Conservation (phyloP, 495 filamentous ascomycete genomes). For the Peziza echinospora region DNA sequence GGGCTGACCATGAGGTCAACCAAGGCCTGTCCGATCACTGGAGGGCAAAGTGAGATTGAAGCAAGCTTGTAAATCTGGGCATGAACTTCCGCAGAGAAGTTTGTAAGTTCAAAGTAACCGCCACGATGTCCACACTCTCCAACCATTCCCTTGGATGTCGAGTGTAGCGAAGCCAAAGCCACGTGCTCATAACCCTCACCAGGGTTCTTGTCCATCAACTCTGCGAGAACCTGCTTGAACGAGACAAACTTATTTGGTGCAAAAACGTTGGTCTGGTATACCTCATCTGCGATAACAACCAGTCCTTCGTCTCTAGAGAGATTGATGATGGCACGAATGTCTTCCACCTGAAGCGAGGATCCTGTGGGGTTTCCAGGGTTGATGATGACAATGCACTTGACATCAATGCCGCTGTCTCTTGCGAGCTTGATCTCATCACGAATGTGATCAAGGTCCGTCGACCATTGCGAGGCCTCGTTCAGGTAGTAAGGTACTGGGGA, state of each 20-base stretch:
- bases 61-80: conserved; percentile 97
- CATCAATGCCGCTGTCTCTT: conserved; percentile 51
- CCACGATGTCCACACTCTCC: conserved; percentile 95
- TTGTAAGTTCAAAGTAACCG: conserved; percentile 85
- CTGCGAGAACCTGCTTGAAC: conserved; percentile 77
- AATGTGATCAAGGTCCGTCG: conserved; percentile 63
- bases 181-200: conserved; percentile 55
- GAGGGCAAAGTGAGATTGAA: conserved; percentile 82
- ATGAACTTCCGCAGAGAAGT: conserved; percentile 65
- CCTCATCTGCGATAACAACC: conserved; percentile 84
- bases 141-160: conserved; percentile 88
- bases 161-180: conserved; percentile 72
- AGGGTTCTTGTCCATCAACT: conserved; percentile 52
- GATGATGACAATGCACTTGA: conserved; percentile 84
- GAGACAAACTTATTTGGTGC: conserved; percentile 62
- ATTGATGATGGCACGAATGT: conserved; percentile 60
- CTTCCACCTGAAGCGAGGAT: conserved; percentile 51
- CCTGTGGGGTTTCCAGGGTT: conserved; percentile 97
- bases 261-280: conserved; percentile 98
- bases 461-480: conserved; percentile 67
- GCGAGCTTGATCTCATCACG: conserved; percentile 46
- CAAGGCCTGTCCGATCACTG: conserved; percentile 85
- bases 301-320: conserved; percentile 71
- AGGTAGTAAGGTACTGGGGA: conserved; percentile 79
- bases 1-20: conserved; percentile 96